phyloP scores from a whole-genome alignment of 768 basidiomycete genomes.

The Piloderma croceum region DNA sequence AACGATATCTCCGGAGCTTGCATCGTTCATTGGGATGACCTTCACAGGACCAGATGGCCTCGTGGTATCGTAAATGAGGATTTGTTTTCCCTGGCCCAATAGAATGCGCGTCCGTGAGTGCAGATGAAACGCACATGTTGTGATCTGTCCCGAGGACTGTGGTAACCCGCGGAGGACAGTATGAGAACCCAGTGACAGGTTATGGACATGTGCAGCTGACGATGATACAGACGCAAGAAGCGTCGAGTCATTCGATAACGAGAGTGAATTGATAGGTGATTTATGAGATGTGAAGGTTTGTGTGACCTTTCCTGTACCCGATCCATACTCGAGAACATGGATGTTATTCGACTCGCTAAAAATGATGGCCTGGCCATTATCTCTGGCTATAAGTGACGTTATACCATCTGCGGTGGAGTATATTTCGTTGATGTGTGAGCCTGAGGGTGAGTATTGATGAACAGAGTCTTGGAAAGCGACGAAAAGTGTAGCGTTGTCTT shows the following conservation, averaged over 20 bases:
- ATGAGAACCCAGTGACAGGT: slow-evolving; percentile 49
- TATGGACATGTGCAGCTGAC: slow-evolving; percentile 52
- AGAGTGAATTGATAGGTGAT: slow-evolving; percentile 42
- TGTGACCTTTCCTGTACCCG: slow-evolving; percentile 32
- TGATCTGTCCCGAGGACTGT: slow-evolving; percentile 28
- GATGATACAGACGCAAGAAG: slow-evolving; percentile 54
- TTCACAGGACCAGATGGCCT: slow-evolving; percentile 53
- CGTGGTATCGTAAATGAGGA: slow-evolving; percentile 60
- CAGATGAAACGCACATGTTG: slow-evolving; percentile 54
- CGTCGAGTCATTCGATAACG: slow-evolving; percentile 53
- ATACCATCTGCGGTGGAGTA: slow-evolving; percentile 26
- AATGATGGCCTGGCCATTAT: slow-evolving; percentile 38
- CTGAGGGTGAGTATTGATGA: slow-evolving; percentile 46
- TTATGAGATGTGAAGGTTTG: slow-evolving; percentile 52
- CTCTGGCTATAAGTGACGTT: slow-evolving; percentile 26
- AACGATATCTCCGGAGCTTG: slow-evolving; percentile 41
- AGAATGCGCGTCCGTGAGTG: slow-evolving; percentile 59
- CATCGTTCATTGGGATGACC: slow-evolving; percentile 42
- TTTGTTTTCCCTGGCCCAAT: slow-evolving; percentile 43
- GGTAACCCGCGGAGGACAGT: slow-evolving; percentile 52
- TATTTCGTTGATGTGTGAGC: slow-evolving; percentile 40
- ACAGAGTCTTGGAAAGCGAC: slow-evolving; percentile 44
- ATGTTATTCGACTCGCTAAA: slow-evolving; percentile 43
- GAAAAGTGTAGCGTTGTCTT: slow-evolving; percentile 51
- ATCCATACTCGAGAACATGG: slow-evolving; percentile 44